Evolutionary conservation across 305 asterid genomes (phyloP).

Genomic region (Fraxinus greggii): DNA sequence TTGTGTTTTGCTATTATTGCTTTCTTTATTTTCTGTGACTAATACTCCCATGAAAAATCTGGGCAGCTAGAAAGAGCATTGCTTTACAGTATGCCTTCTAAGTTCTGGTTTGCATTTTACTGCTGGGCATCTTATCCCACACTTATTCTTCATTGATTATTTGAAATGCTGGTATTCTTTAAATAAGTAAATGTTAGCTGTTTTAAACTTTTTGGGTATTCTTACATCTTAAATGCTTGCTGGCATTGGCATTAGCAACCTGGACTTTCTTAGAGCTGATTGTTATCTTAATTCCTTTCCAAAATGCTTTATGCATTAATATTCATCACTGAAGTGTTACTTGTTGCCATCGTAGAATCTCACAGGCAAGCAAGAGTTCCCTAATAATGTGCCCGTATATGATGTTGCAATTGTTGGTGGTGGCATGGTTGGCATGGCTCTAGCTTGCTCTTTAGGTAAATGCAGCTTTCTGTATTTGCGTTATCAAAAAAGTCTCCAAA

Average conservation of each 20-base stretch:
- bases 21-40: not conserved
- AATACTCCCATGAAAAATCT: not conserved
- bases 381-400: constrained; percentile 46
- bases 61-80: not conserved
- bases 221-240: not conserved
- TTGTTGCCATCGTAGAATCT: constrained; percentile 38
- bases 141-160: constrained; percentile 3
- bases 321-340: constrained; percentile 17
- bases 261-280: constrained; percentile 11
- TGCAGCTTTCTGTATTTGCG: constrained; percentile 17
- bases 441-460: constrained; percentile 88
- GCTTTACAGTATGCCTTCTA: not conserved
- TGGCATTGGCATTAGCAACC: constrained; percentile 2
- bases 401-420: constrained; percentile 99
- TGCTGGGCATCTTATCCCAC: not conserved
- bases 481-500: constrained; percentile 7
- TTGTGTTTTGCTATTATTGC: not conserved
- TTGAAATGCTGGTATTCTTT: not conserved
- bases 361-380: constrained; percentile 28
- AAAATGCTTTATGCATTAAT: constrained; percentile 1
- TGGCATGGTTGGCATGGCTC: constrained; percentile 99
- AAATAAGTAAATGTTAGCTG: not conserved
- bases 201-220: constrained; percentile 5
- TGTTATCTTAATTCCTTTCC: not conserved
- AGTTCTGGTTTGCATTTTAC: not conserved